Base-by-base conservation (phyloP, 495 filamentous ascomycete genomes). In the Aspergillus avenaceus region DNA sequence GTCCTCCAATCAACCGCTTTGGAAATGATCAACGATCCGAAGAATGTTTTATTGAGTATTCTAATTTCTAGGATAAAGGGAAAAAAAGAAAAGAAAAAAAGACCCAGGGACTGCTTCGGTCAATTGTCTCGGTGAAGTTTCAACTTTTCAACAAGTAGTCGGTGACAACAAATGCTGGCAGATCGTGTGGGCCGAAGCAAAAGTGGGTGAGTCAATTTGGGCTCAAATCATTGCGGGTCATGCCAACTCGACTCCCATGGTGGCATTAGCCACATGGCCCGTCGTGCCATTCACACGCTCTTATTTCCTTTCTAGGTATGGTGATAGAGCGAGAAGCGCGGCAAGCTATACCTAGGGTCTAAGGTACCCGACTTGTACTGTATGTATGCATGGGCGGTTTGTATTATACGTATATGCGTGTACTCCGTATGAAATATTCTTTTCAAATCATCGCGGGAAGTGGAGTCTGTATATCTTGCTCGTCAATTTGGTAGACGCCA, bases 141-240 rank as follows among this genome's bases (percentile, higher is more conserved):
- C 16, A 12, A 40, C 29, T 18, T 21, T 24, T 29, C 19, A 23
- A 45, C 42, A 32, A 31, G 16, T 29, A 45, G 29, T 32, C 8
- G 14, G 18, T 18, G 25, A 32, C 2, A 19, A 32, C 16, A 19
- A 27, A 27, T 7, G 42, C 19, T 38, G 24, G 47, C 8, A 49
- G 36, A 49, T 49, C 47, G 47, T 40, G 27, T 37, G 25, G 47
- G 47, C 47, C 36, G 36, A 11, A 41, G 25, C 18, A 27, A 41
- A 25, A 16, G 24, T 41, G 36, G 26, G 24, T 40, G 16, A 28
- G 36, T n/a, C 16, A 22, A 41, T n/a, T 19, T 16, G 45, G 27
- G 31, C 16, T 31, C 23, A 27, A 14, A 45, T 21, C 26, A n/a
- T 26, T 42, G 47, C 47, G 47, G 36, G 37, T 49, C 47, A 41